These are phyloP conservation scores for Boletus bicolor DNA, from an alignment of 768 basidiomycete species.

Conservation along the genomic window DNA sequence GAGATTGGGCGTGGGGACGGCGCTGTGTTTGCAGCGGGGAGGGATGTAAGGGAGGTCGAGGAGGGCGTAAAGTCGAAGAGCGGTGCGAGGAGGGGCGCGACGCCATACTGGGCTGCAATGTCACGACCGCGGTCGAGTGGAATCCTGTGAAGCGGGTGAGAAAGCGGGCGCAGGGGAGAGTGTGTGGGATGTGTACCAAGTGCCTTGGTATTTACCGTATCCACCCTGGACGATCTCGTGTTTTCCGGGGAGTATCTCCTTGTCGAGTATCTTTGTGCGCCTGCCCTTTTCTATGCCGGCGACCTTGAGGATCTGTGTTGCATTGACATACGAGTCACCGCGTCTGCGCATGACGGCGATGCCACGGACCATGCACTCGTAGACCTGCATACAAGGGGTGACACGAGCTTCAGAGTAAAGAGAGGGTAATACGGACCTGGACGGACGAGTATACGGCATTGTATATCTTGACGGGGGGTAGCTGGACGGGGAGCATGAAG, in stretches of 20 bases:
- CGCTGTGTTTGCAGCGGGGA: conserved; percentile 50
- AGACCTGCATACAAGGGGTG: conserved; percentile 53
- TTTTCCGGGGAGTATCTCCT: conserved; percentile 91
- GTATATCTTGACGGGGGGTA: conserved; percentile 76
- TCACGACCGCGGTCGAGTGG: conserved; percentile 93
- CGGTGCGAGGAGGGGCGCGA: conserved; percentile 80
- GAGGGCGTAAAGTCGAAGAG: conserved; percentile 92
- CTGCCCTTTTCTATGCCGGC: conserved; percentile 97
- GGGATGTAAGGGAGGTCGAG: conserved; percentile 62
- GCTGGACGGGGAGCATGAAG: conserved; percentile 36
- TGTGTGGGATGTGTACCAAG: conserved; percentile 63
- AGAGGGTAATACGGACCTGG: conserved; percentile 46
- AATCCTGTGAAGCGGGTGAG: conserved; percentile 59
- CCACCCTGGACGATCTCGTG: conserved; percentile 99
- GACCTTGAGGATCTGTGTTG: conserved; percentile 98
- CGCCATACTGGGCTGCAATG: conserved; percentile 88
- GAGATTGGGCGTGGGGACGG: conserved; percentile 64
- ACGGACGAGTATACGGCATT: conserved; percentile 92
- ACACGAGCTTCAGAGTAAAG: not conserved
- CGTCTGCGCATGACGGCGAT: conserved; percentile 98
- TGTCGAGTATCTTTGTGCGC: conserved; percentile 94
- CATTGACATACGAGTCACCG: conserved; percentile 94
- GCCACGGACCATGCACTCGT: conserved; percentile 97
- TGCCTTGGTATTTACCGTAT: conserved; percentile 99
- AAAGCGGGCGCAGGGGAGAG: not conserved